Conservation (phyloP, 2,329 filamentous ascomycete genomes). For the Colletotrichum plurivorum region DNA sequence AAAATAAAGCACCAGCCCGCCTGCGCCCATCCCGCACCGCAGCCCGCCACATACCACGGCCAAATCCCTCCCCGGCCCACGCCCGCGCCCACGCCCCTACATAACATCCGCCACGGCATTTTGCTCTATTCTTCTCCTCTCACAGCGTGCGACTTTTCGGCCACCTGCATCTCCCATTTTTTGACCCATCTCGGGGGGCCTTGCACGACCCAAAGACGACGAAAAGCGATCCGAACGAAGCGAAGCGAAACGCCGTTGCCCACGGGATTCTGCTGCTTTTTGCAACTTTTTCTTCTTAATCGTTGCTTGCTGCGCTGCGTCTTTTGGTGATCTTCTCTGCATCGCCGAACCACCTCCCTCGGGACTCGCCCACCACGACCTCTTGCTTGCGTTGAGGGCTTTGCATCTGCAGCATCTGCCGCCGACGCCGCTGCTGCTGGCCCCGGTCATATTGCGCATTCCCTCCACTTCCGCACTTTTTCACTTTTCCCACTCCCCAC, state of each 20-base stretch:
- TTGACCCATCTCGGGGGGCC: conserved; percentile 33
- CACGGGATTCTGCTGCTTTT: conserved; percentile 12
- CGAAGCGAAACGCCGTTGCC: conserved; percentile 33
- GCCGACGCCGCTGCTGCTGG: conserved; percentile 19
- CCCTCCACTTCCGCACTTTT: conserved; percentile 26
- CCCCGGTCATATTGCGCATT: conserved; percentile 35
- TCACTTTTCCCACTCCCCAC: conserved; percentile 13
- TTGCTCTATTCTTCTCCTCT: conserved; percentile 12
- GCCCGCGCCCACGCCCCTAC: conserved; percentile 32
- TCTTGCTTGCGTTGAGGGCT: conserved; percentile 28
- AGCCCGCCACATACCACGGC: conserved; percentile 32
- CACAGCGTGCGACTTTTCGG: conserved; percentile 35
- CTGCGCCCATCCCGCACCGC: conserved; percentile 38
- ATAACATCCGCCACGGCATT: conserved; percentile 38
- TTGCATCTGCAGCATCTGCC: conserved; percentile 20
- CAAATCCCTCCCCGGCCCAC: conserved; percentile 28
- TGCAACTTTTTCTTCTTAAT: conserved; percentile 11
- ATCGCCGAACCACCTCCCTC: conserved; percentile 5
- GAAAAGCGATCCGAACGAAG: conserved; percentile 30
- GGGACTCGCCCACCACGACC: conserved; percentile 17
- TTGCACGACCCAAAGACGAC: conserved; percentile 29
- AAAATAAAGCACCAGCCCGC: conserved; percentile 29
- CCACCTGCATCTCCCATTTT: conserved; percentile 34
- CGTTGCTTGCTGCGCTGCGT: conserved; percentile 23
- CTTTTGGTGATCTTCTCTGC: conserved; percentile 23